Conservation (phyloP, 345 rosid species). For the Psidium guajava region DNA sequence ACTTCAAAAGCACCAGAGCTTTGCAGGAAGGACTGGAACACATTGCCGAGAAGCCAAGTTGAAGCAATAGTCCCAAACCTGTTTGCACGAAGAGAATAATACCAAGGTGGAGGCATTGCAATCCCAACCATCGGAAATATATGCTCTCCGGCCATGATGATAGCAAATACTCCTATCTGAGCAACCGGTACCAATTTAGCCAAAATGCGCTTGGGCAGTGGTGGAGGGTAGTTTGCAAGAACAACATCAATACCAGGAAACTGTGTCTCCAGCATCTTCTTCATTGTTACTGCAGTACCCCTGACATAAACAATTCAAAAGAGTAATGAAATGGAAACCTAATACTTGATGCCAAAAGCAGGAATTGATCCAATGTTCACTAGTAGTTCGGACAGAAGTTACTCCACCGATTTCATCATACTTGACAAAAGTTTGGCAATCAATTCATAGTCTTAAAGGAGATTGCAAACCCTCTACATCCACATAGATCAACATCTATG, state of each 20-base stretch:
- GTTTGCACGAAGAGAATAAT: conserved; percentile 57
- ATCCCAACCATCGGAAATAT: conserved; percentile 68
- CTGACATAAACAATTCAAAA: conserved; percentile 13
- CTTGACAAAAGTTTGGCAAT: not conserved
- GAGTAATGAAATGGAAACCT: not conserved
- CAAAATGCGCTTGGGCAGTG: conserved; percentile 57
- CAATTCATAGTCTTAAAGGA: not conserved
- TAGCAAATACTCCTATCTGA: conserved; percentile 64
- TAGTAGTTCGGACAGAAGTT: not conserved
- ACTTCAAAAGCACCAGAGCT: conserved; percentile 92
- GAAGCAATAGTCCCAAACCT: conserved; percentile 82
- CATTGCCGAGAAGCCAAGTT: conserved; percentile 82
- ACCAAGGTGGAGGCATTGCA: conserved; percentile 62
- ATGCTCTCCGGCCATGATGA: conserved; percentile 71
- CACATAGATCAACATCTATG: not conserved
- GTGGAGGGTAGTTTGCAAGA: conserved; percentile 71
- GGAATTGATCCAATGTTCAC: not conserved
- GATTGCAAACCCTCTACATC: not conserved
- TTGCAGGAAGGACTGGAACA: conserved; percentile 72
- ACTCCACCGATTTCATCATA: not conserved
- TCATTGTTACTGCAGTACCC: conserved; percentile 72
- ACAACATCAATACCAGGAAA: conserved; percentile 73
- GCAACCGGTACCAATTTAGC: conserved; percentile 55
- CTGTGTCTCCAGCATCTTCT: conserved; percentile 67
- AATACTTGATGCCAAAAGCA: not conserved